phyloP scores from a whole-genome alignment of 768 basidiomycete genomes.

The Boletus fagicola region DNA sequence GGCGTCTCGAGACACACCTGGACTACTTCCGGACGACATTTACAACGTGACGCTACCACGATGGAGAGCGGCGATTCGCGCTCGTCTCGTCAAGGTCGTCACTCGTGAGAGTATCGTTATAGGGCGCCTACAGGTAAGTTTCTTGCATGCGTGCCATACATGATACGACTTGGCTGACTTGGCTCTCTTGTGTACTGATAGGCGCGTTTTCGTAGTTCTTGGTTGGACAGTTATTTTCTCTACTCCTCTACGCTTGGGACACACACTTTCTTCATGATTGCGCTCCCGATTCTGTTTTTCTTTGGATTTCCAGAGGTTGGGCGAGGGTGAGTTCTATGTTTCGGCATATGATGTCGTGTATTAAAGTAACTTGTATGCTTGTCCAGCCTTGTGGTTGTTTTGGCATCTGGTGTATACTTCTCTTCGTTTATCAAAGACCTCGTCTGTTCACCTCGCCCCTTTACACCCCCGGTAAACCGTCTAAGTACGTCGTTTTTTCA shows the following conservation, averaged over 20 bases:
- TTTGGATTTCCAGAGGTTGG: slow-evolving; percentile 76
- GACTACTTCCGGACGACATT: slow-evolving; percentile 41
- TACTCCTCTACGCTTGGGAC: slow-evolving; percentile 79
- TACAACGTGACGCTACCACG: slow-evolving; percentile 61
- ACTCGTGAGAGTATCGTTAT: slow-evolving; percentile 58
- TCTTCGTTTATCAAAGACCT: slow-evolving; percentile 88
- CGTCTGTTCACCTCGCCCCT: slow-evolving; percentile 87
- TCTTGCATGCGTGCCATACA: not conserved
- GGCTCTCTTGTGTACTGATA: slow-evolving; percentile 18
- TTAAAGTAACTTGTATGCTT: not conserved
- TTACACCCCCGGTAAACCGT: slow-evolving; percentile 86
- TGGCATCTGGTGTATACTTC: slow-evolving; percentile 80
- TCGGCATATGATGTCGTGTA: not conserved
- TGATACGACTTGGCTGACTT: slow-evolving; percentile 12
- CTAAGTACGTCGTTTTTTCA: slow-evolving; percentile 56
- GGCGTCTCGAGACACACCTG: slow-evolving; percentile 5
- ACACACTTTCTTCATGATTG: slow-evolving; percentile 92
- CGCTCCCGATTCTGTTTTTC: slow-evolving; percentile 84
- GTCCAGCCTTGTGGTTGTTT: slow-evolving; percentile 60
- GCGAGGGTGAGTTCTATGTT: slow-evolving; percentile 54
- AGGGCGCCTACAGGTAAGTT: slow-evolving; percentile 64
- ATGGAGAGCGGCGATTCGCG: slow-evolving; percentile 65
- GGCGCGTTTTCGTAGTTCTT: slow-evolving; percentile 58
- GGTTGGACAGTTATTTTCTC: slow-evolving; percentile 79
- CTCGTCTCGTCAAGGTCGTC: slow-evolving; percentile 51